Base-by-base conservation (phyloP, 768 basidiomycete genomes). In the Guyanaporus albipodus region DNA sequence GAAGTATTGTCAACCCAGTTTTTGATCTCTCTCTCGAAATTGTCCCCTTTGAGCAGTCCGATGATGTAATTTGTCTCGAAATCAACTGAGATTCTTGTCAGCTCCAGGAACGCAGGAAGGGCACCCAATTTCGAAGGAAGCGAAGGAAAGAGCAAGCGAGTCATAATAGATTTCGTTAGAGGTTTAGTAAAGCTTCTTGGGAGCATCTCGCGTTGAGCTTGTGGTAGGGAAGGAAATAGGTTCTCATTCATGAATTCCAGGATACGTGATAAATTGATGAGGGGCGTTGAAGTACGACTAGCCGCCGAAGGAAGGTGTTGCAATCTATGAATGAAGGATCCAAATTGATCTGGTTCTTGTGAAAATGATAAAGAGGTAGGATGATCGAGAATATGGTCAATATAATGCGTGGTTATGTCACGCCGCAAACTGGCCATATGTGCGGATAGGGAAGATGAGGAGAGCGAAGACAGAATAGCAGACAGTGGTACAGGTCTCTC, bases 1-100 rank as follows among this genome's bases (percentile, higher is more conserved):
- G 79, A 76, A 10, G 89, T 73, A 4, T 79, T 76, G 39, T 83
- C 75, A 4, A 76, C 77, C 88, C 92, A 95, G 6, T 66, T 57
- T 57, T 78, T 76, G 45, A 94, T 77, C 7, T 80, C 68, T 21
- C 69, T 70, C 36, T 83, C 80, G 6, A 67, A 66, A 11, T 53
- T 45, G 18, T 73, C 74, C 44, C 73, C 75, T 12, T 75, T 74
- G 14, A 87, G 68, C 48, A 83, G 54, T 12, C 63, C 63, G 12
- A 76, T 56, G 14, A 87, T 57, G 41, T 77, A 76, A 28, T 69
- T 66, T 10, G 73, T 68, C 68, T 95, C 92, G 34, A 92, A 85
- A 3, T 67, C 61, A 5, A 86, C 80, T 6, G 85, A 82, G n/a
- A 70, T 65, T 18, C 71, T 55, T 1, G 83, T 65, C 10, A 86